A percentile compares a stretch with the other conserved stretches of the same genome.
Evolutionary conservation across 208 protist genomes (phyloP).

Genomic region (Trypanosoma mega): DNA sequence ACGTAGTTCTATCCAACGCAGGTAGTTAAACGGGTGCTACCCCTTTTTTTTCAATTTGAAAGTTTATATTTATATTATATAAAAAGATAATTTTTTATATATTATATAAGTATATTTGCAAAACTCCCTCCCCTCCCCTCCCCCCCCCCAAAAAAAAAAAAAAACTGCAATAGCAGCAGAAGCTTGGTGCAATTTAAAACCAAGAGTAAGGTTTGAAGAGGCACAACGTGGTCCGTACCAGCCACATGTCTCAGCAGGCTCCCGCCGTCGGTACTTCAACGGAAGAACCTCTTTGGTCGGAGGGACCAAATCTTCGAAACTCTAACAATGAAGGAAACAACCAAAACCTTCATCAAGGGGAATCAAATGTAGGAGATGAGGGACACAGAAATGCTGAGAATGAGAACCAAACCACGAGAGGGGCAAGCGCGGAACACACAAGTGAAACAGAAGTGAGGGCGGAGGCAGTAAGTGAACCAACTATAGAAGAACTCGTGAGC

Average conservation of each 20-base stretch:
- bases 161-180: too few species aligned
- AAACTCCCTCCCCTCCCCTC: background rate
- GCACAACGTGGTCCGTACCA: too few species aligned
- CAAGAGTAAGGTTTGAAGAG: too few species aligned
- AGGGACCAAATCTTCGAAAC: background rate
- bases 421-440: background rate
- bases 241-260: background rate
- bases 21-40: too few species aligned
- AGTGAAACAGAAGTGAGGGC: background rate
- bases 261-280: background rate
- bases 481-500: slow-evolving; percentile 39
- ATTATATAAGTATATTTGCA: too few species aligned
- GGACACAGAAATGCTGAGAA: background rate
- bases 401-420: background rate
- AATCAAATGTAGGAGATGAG: background rate
- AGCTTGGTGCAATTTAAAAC: too few species aligned
- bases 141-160: background rate
- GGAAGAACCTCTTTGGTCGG: background rate
- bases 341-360: background rate
- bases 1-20: too few species aligned
- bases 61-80: too few species aligned
- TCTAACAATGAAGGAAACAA: background rate
- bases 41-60: too few species aligned
- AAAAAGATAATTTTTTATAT: too few species aligned
- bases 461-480: slow-evolving; percentile 9